Percentiles rank a stretch among this genome's conserved stretches.
phyloP scores from a whole-genome alignment of 164 flowering plant species.

The Pachysandra terminalis region DNA sequence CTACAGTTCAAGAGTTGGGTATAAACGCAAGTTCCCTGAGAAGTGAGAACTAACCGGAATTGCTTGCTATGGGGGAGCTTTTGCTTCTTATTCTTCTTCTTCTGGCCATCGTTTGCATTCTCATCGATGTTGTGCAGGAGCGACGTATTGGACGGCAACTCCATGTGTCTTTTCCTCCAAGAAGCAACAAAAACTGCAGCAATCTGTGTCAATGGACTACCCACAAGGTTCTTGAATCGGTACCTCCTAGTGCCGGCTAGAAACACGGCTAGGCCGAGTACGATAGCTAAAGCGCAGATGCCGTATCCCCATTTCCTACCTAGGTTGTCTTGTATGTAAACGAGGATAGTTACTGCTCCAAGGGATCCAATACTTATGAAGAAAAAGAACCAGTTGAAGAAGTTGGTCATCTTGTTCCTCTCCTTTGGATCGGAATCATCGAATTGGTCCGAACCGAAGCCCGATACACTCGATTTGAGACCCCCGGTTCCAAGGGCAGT shows the following conservation, averaged over 20 bases:
- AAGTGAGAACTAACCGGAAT: constrained; percentile 55
- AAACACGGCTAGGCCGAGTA: constrained; percentile 47
- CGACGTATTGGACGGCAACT: constrained; percentile 64
- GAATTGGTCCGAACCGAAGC: constrained; percentile 94
- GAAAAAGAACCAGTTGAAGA: constrained; percentile 98
- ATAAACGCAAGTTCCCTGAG: background rate
- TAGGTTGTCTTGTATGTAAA: constrained; percentile 79
- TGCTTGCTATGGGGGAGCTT: constrained; percentile 71
- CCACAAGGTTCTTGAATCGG: constrained; percentile 83
- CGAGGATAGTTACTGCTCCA: constrained; percentile 72
- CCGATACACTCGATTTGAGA: constrained; percentile 88
- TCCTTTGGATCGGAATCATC: constrained; percentile 62
- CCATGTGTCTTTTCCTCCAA: constrained; percentile 54
- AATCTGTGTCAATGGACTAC: constrained; percentile 85
- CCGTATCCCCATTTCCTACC: constrained; percentile 93
- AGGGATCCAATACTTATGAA: constrained; percentile 81
- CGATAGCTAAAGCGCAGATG: constrained; percentile 59
- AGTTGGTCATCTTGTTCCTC: constrained; percentile 47
- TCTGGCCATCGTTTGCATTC: constrained; percentile 4
- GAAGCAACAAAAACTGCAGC: constrained; percentile 67
- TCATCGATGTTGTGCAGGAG: constrained; percentile 41
- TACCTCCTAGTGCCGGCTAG: constrained; percentile 65
- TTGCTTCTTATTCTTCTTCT: constrained; percentile 51
- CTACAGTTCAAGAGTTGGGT: background rate
- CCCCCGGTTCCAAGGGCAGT: constrained; percentile 97